Conservation (phyloP, 768 basidiomycete species). For the Auriscalpium orientale region DNA sequence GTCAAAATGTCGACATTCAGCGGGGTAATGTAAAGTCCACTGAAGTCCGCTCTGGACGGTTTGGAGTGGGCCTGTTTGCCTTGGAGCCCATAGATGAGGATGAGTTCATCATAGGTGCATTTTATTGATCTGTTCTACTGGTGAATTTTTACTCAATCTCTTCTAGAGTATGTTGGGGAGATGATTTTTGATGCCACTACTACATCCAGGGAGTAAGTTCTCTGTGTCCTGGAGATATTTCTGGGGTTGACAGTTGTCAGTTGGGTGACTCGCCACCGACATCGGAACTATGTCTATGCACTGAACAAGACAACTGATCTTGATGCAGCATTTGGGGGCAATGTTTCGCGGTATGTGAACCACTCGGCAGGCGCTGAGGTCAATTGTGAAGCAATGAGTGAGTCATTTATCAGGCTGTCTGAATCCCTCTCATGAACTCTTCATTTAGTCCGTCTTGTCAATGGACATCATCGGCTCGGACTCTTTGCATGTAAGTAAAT, state of each 20-base stretch:
- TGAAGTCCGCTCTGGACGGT: background rate
- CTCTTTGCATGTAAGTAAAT: slow-evolving; percentile 45
- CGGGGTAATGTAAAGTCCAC: background rate
- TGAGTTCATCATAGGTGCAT: slow-evolving; percentile 19
- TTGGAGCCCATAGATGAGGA: background rate
- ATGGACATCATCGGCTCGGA: slow-evolving; percentile 65
- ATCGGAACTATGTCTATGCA: slow-evolving; percentile 56
- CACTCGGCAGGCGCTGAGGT: slow-evolving; percentile 31
- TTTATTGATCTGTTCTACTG: too few relatives aligned
- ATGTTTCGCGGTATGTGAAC: slow-evolving; percentile 60
- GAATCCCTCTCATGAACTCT: background rate
- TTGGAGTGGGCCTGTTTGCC: background rate
- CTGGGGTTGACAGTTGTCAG: background rate
- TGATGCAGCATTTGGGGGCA: slow-evolving; percentile 51
- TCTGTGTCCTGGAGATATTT: background rate
- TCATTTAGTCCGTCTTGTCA: slow-evolving; percentile 44
- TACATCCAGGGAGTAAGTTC: slow-evolving; percentile 43
- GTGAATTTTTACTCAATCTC: background rate
- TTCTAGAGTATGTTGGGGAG: slow-evolving; percentile 62
- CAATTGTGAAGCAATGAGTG: slow-evolving; percentile 45
- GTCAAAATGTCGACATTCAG: background rate
- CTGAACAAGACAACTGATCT: slow-evolving; percentile 40
- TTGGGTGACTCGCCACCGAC: slow-evolving; percentile 42
- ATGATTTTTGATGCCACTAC: slow-evolving; percentile 42
- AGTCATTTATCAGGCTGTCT: slow-evolving; percentile 3